Conservation (phyloP, 1,284 basidiomycete genomes). For the Ceraceosorus guamensis region DNA sequence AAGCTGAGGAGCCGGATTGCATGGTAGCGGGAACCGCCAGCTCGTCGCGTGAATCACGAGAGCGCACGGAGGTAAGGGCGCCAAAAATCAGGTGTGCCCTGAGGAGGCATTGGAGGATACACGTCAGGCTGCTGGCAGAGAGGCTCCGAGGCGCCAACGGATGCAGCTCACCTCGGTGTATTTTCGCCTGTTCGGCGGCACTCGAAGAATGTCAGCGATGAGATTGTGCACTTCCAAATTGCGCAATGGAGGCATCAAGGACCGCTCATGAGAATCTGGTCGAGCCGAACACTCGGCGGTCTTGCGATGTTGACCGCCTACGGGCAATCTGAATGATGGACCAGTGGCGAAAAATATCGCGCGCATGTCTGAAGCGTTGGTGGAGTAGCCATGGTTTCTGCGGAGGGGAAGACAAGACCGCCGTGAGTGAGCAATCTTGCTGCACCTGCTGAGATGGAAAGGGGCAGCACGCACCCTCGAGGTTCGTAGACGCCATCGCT, state of each 20-base stretch:
- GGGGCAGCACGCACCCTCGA: conserved; percentile 59
- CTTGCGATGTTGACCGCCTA: no score
- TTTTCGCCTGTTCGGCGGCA: conserved; percentile 55
- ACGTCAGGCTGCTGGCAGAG: neutral
- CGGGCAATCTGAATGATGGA: conserved; percentile 62
- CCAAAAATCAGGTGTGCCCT: conserved; percentile 12
- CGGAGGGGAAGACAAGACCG: neutral
- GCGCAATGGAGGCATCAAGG: conserved; percentile 57
- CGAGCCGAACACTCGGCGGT: no score
- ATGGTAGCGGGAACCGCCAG: no score
- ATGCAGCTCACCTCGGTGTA: conserved; percentile 62
- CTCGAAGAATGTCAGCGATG: conserved; percentile 64
- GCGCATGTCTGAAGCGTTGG: conserved; percentile 65
- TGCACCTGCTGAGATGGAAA: neutral
- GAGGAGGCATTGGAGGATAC: neutral
- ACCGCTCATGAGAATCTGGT: no score
- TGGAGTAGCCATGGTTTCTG: conserved; percentile 76
- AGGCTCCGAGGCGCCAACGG: no score
- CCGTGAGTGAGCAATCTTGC: neutral
- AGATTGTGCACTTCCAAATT: conserved; percentile 80
- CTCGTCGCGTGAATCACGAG: no score
- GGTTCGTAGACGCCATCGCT: conserved; percentile 57
- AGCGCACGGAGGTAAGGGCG: conserved; percentile 1
- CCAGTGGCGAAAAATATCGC: conserved; percentile 85
- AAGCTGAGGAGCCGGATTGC: no score